A percentile compares a stretch with the other conserved stretches of the same genome.
Evolutionary conservation across 441 rosid species (phyloP).

Genomic region (Francoa sonchifolia): DNA sequence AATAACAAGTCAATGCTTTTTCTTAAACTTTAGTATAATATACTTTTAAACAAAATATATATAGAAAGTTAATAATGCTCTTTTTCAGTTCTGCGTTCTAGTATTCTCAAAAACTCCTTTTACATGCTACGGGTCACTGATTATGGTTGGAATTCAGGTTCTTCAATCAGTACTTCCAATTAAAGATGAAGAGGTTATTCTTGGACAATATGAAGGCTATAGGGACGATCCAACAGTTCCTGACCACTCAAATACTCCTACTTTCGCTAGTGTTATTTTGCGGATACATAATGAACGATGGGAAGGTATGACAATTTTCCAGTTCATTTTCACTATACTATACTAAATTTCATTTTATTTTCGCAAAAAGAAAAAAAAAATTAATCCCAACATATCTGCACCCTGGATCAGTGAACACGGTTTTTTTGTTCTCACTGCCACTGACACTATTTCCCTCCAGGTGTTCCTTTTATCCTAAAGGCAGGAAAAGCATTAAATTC

Average conservation of each 20-base stretch:
- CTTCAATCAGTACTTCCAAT: conserved; percentile 89
- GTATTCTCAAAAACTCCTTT: too few relatives aligned
- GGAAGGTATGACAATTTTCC: conserved; percentile 51
- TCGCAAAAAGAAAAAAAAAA: too few relatives aligned
- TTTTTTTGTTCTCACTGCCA: conserved; percentile 6
- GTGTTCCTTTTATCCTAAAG: conserved; percentile 90
- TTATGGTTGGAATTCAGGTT: conserved; percentile 39
- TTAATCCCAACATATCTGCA: too few relatives aligned
- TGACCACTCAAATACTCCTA: conserved; percentile 79
- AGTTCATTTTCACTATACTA: too few relatives aligned
- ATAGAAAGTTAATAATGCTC: too few relatives aligned
- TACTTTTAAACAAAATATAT: too few relatives aligned
- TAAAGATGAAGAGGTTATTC: conserved; percentile 83
- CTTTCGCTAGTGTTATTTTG: conserved; percentile 77
- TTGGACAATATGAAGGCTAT: conserved; percentile 91
- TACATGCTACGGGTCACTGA: conserved; percentile 13
- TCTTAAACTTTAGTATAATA: too few relatives aligned
- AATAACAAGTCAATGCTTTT: too few relatives aligned
- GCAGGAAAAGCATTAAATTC: conserved; percentile 95
- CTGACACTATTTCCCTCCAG: conserved; percentile 25
- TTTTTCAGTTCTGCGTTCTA: conserved; percentile 5
- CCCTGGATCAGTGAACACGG: too few relatives aligned
- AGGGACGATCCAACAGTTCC: conserved; percentile 91
- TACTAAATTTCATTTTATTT: too few relatives aligned
- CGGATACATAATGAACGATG: conserved; percentile 93